Conservation (phyloP, 1,139 yeast genomes). For the Scheffersomyces illinoinensis region DNA sequence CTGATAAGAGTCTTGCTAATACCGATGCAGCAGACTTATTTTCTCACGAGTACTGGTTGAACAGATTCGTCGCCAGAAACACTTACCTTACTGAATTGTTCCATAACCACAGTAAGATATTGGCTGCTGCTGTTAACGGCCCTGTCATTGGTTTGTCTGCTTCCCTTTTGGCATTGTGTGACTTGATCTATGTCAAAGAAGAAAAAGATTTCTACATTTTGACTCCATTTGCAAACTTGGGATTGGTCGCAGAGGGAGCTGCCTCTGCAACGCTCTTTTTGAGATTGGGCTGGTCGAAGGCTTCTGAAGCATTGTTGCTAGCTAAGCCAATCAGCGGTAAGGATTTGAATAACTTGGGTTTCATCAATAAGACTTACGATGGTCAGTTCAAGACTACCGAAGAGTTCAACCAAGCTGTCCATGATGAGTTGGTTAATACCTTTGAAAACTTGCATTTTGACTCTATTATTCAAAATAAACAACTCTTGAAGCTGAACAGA, state of each 20-base stretch:
- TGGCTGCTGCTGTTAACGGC: constrained; percentile 80
- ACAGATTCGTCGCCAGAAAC: constrained; percentile 67
- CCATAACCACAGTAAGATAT: constrained; percentile 69
- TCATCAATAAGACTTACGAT: constrained; percentile 52
- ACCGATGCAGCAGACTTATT: constrained; percentile 29
- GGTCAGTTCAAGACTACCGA: constrained; percentile 51
- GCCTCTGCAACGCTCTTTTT: constrained; percentile 66
- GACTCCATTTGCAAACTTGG: constrained; percentile 81
- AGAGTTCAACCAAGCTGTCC: constrained; percentile 59
- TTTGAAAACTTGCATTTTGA: constrained; percentile 55
- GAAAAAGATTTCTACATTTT: constrained; percentile 58
- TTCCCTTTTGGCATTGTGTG: constrained; percentile 74
- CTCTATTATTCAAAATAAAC: constrained; percentile 64
- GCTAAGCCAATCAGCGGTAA: constrained; percentile 65
- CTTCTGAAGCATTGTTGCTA: constrained; percentile 72
- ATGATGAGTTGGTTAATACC: constrained; percentile 45
- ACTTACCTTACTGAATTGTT: constrained; percentile 68
- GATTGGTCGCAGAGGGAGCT: constrained; percentile 84
- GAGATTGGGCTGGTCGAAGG: constrained; percentile 72
- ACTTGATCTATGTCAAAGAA: constrained; percentile 69
- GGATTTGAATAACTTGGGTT: constrained; percentile 60
- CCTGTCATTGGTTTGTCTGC: constrained; percentile 84
- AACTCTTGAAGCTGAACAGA: constrained; percentile 51
- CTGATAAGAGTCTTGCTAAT: constrained; percentile 26
- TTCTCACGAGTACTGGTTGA: constrained; percentile 57